Evolutionary conservation across 2,329 filamentous ascomycete species (phyloP), one percentile per base, ranked within the genome.

Genomic region (Fusarium staphyleae): DNA sequence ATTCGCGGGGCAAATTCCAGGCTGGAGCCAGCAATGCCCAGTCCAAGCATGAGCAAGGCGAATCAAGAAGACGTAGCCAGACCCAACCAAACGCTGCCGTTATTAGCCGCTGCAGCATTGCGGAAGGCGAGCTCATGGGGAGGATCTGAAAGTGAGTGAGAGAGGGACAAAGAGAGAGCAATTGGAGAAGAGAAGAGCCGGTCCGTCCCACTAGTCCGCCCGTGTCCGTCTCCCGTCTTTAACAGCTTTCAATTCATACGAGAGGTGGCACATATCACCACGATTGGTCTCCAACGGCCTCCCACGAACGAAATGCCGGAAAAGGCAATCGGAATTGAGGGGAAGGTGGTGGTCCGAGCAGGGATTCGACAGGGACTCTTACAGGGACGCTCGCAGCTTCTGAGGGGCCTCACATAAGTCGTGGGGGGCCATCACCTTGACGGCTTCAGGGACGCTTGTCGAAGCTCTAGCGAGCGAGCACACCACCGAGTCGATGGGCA

Each of bases 151-250:
- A 34, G 40, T 34, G 35, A 47, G 47, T 48, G 35, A 48, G 29
- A 52, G 42, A 52, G 44, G n/a, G n/a, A n/a, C n/a, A n/a, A n/a
- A 46, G 44, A 49, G 50, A 42, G 32, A 47, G 22, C 35, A 51
- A 42, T 24, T 24, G 53, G n/a, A 45, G 43, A 56, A 19, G 26
- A 45, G 41, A 29, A 19, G 48, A 62, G 49, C 64, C 66, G 66
- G 68, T 58, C 68, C 67, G 67, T 69, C 48, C 68, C 68, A 67
- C 53, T 65, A 62, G 63, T 51, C 59, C 51, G 46, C 40, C 66
- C 39, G 42, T 51, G 34, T 30, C 54, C 34, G 43, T 52, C 36
- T 52, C 36, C 33, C 44, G 33, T 46, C 43, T 43, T 16, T 37
- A 50, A 4, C 28, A 28, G 29, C 52, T 22, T 33, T 46, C 47